Conservation (phyloP, 805 yeast species). For the Starmerella khaoyaiensis region DNA sequence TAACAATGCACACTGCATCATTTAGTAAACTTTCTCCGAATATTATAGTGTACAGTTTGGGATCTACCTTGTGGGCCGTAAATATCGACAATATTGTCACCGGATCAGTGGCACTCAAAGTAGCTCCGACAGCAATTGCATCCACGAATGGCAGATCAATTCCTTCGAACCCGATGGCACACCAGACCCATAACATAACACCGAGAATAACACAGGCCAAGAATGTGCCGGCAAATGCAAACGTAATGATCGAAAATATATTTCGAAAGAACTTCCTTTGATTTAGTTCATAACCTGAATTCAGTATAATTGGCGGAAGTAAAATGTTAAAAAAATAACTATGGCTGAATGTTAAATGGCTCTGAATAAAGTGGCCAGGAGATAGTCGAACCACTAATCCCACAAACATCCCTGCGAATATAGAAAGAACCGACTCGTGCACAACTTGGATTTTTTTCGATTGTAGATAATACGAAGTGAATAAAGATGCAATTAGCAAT, state of each 20-base stretch:
- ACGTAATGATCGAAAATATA: slow-evolving; percentile 76
- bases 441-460: slow-evolving; percentile 84
- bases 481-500: slow-evolving; percentile 71
- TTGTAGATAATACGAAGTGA: slow-evolving; percentile 90
- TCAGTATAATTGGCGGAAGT: slow-evolving; percentile 89
- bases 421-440: slow-evolving; percentile 95
- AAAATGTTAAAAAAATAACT: slow-evolving; percentile 86
- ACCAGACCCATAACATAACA: slow-evolving; percentile 75
- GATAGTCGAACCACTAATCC: slow-evolving; percentile 80
- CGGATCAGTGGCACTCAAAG: slow-evolving; percentile 96
- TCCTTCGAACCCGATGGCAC: slow-evolving; percentile 81
- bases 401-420: slow-evolving; percentile 92
- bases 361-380: slow-evolving; percentile 96
- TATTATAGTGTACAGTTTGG: slow-evolving; percentile 89
- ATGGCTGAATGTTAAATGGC: slow-evolving; percentile 88
- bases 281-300: slow-evolving; percentile 92
- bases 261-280: slow-evolving; percentile 91
- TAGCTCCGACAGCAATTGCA: slow-evolving; percentile 94
- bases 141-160: slow-evolving; percentile 86
- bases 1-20: slow-evolving; percentile 96
- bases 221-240: slow-evolving; percentile 96
- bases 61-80: slow-evolving; percentile 96
- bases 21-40: slow-evolving; percentile 92
- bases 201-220: slow-evolving; percentile 85
- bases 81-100: slow-evolving; percentile 92